Percentiles rank a stretch among this genome's conserved stretches.
These are phyloP conservation scores for Xerocomus potaroensis DNA, from an alignment of 768 basidiomycete species.

Conservation along the genomic window DNA sequence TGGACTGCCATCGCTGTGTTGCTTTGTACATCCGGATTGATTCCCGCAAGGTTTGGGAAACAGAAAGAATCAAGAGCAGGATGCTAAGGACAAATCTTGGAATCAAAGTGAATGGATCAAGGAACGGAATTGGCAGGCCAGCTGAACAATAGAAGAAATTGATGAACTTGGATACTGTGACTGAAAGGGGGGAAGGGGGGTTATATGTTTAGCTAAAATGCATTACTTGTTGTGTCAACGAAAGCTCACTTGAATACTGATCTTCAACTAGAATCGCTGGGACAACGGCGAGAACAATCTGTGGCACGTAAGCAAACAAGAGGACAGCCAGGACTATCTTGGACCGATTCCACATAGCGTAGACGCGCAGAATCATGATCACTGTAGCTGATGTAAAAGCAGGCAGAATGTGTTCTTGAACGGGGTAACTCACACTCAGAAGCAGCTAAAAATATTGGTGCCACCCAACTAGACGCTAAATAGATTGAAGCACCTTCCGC, in stretches of 20 bases:
- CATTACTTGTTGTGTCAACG: too few relatives aligned
- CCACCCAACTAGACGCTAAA: neutral
- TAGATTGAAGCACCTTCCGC: neutral
- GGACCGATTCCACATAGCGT: neutral
- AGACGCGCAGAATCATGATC: neutral
- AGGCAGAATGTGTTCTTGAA: too few relatives aligned
- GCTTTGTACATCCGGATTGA: conserved; percentile 1
- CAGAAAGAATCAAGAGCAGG: neutral
- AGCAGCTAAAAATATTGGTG: neutral
- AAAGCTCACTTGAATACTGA: too few relatives aligned
- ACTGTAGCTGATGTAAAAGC: neutral
- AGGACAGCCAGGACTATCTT: neutral
- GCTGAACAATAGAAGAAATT: too few relatives aligned
- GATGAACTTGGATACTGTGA: too few relatives aligned
- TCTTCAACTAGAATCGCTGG: neutral
- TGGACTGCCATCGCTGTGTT: conserved; percentile 3
- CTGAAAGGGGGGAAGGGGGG: too few relatives aligned
- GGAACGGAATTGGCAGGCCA: too few relatives aligned
- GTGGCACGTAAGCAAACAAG: neutral
- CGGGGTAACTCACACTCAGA: conserved; percentile 3
- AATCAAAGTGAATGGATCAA: neutral
- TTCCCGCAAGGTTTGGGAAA: neutral
- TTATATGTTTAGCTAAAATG: too few relatives aligned
- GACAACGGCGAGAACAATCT: neutral
- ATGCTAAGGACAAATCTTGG: neutral